phyloP scores from a whole-genome alignment of 2,329 filamentous ascomycete genomes.

The Diaporthe sp. region DNA sequence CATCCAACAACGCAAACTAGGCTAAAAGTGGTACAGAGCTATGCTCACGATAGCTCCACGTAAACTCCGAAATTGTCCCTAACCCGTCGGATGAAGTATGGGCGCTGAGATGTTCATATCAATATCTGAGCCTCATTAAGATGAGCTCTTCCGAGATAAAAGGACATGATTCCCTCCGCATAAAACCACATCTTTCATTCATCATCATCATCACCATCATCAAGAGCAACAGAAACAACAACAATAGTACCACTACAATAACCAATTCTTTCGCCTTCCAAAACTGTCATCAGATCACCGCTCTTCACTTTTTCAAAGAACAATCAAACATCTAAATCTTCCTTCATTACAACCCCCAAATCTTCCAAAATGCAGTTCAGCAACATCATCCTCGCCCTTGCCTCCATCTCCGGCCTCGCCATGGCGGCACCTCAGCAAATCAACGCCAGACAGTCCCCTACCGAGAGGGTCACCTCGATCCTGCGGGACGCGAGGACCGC shows the following conservation, averaged over 20 bases:
- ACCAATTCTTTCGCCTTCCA: background rate
- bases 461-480: background rate
- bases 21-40: background rate
- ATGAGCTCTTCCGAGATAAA: background rate
- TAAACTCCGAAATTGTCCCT: background rate
- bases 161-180: background rate
- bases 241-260: background rate
- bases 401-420: background rate
- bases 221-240: background rate
- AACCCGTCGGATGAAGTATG: background rate
- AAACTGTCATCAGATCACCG: background rate
- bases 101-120: background rate
- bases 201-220: background rate
- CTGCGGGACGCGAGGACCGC: background rate
- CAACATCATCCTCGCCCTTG: slow-evolving; percentile 8
- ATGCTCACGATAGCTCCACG: background rate
- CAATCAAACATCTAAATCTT: no score
- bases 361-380: slow-evolving; percentile 6
- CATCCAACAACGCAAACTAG: background rate
- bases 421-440: background rate
- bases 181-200: background rate
- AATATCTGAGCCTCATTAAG: background rate
- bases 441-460: background rate
- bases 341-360: background rate
- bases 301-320: background rate